phyloP scores from a whole-genome alignment of 2,329 filamentous ascomycete genomes.

The Biscogniauxia sp. region DNA sequence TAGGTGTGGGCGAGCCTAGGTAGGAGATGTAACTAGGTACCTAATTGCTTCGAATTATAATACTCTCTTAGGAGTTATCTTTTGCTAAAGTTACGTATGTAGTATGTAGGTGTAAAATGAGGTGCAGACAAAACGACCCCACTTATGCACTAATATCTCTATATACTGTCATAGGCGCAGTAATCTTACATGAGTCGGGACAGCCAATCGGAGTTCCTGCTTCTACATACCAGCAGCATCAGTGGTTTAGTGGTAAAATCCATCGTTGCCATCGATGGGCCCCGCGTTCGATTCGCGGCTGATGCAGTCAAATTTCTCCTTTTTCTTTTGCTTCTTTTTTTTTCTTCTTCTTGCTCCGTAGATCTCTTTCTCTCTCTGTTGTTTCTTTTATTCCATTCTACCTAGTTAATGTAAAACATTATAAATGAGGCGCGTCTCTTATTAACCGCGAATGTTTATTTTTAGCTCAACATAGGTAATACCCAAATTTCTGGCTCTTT shows the following conservation, averaged over 20 bases:
- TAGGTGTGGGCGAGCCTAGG: too few species aligned
- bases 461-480: too few species aligned
- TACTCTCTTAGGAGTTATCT: too few species aligned
- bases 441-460: too few species aligned
- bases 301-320: slow-evolving; percentile 27
- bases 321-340: neutral
- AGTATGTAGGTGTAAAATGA: too few species aligned
- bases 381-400: neutral
- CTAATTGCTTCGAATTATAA: too few species aligned
- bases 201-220: neutral
- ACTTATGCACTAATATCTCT: neutral
- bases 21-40: too few species aligned
- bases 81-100: too few species aligned
- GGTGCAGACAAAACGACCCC: neutral
- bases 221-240: slow-evolving; percentile 26
- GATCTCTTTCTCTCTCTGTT: neutral
- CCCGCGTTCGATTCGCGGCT: slow-evolving; percentile 46
- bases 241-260: slow-evolving; percentile 55
- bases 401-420: too few species aligned
- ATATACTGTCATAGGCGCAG: neutral
- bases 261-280: slow-evolving; percentile 53
- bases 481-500: too few species aligned
- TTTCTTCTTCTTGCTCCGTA: neutral
- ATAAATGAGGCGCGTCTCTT: too few species aligned
- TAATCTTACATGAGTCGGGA: neutral